Evolutionary conservation across 2,329 filamentous ascomycete genomes (phyloP).

Genomic region (Nigrograna mackinnonii): DNA sequence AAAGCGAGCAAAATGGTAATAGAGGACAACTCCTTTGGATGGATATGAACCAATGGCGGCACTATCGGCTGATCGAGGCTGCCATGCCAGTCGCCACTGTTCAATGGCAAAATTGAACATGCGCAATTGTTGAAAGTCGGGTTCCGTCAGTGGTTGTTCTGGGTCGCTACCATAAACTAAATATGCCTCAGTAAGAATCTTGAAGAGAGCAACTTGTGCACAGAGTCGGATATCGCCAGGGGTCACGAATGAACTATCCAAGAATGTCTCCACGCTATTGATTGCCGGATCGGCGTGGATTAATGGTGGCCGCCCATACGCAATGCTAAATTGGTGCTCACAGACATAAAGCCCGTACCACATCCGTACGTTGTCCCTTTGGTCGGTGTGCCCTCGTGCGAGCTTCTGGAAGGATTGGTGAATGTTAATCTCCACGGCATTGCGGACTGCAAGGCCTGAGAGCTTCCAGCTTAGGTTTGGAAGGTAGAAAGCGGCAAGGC

Average conservation of each 20-base stretch:
- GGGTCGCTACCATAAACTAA: slow-evolving; percentile 34
- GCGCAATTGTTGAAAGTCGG: slow-evolving; percentile 42
- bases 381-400: slow-evolving; percentile 35
- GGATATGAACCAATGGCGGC: slow-evolving; percentile 39
- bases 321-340: slow-evolving; percentile 46
- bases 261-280: slow-evolving; percentile 38
- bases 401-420: slow-evolving; percentile 42
- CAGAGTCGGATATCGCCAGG: slow-evolving; percentile 32
- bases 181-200: slow-evolving; percentile 38
- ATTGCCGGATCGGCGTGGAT: slow-evolving; percentile 43
- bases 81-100: slow-evolving; percentile 46
- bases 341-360: slow-evolving; percentile 46
- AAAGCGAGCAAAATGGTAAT: slow-evolving; percentile 60
- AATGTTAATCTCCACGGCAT: slow-evolving; percentile 45
- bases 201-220: slow-evolving; percentile 35
- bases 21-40: slow-evolving; percentile 55
- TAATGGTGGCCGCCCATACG: slow-evolving; percentile 45
- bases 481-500: slow-evolving; percentile 45
- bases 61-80: slow-evolving; percentile 32
- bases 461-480: slow-evolving; percentile 46
- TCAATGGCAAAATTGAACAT: slow-evolving; percentile 49
- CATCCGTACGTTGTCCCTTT: slow-evolving; percentile 40
- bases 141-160: slow-evolving; percentile 39
- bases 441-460: slow-evolving; percentile 42
- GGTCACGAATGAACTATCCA: slow-evolving; percentile 29